Evolutionary conservation across 169 alveolate species (phyloP).

Genomic region (Plasmodium knowlesi): DNA sequence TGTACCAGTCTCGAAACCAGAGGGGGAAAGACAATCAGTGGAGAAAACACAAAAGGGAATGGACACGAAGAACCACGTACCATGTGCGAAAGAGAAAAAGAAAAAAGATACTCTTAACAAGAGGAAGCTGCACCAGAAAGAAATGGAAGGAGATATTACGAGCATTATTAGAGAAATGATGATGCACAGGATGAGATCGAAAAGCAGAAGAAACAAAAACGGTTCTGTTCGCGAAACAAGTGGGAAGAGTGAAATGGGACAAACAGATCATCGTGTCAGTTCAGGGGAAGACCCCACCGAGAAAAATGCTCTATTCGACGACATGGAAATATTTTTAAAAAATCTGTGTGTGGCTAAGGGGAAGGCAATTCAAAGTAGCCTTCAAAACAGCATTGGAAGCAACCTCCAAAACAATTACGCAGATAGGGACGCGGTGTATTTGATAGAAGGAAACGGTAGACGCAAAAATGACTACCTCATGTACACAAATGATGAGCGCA

Average conservation of each 20-base stretch:
- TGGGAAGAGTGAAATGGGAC: background rate
- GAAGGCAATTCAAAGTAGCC: slow-evolving; percentile 10
- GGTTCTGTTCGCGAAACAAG: background rate
- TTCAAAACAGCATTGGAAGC: background rate
- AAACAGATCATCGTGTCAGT: background rate
- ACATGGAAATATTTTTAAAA: slow-evolving; percentile 41
- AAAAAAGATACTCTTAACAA: slow-evolving; percentile 4
- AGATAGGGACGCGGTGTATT: slow-evolving; percentile 10
- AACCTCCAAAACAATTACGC: background rate
- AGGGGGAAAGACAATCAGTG: background rate
- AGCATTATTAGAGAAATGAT: slow-evolving; percentile 12
- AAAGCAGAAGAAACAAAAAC: slow-evolving; percentile 6
- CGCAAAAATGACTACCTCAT: slow-evolving; percentile 38
- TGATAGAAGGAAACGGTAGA: slow-evolving; percentile 16
- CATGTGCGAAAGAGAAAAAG: slow-evolving; percentile 2
- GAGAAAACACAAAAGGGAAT: background rate
- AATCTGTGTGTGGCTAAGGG: slow-evolving; percentile 64
- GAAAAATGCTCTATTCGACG: slow-evolving; percentile 44
- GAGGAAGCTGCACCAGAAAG: background rate
- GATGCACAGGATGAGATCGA: background rate
- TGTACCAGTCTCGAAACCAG: background rate
- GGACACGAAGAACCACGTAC: background rate
- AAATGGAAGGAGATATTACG: slow-evolving; percentile 19
- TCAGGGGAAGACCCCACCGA: slow-evolving; percentile 11
- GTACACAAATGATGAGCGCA: slow-evolving; percentile 32